Evolutionary conservation across 208 protist genomes (phyloP).

Genomic region (Trichomonas tenax): DNA sequence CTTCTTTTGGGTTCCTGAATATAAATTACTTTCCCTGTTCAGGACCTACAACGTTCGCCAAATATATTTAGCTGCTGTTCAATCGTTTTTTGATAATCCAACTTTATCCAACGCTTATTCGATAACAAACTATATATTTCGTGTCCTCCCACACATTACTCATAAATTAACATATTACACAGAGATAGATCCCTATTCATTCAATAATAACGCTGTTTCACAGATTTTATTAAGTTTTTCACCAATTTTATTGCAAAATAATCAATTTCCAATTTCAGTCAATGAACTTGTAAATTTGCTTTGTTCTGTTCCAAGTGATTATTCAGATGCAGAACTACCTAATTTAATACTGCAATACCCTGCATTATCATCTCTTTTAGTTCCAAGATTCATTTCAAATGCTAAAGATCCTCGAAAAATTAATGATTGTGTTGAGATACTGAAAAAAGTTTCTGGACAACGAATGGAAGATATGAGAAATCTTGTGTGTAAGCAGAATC

Average conservation of each 20-base stretch:
- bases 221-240: background rate
- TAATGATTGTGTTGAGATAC: background rate
- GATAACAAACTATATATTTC: background rate
- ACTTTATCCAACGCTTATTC: background rate
- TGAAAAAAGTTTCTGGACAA: background rate
- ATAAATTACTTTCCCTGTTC: background rate
- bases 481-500: background rate
- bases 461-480: background rate
- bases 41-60: background rate
- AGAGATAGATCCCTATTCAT: background rate
- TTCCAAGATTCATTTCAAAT: background rate
- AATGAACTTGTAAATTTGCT: background rate
- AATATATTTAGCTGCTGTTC: background rate
- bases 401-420: background rate
- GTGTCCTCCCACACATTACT: background rate
- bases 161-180: background rate
- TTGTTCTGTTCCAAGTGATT: background rate
- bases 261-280: background rate
- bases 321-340: background rate
- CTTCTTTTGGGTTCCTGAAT: background rate
- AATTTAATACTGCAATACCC: background rate
- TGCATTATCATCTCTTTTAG: background rate
- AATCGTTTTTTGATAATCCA: background rate
- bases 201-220: background rate
- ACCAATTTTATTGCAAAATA: background rate